Evolutionary conservation across 192 early-diverging fungal species (phyloP).

Genomic region (Coemansia sp.): DNA sequence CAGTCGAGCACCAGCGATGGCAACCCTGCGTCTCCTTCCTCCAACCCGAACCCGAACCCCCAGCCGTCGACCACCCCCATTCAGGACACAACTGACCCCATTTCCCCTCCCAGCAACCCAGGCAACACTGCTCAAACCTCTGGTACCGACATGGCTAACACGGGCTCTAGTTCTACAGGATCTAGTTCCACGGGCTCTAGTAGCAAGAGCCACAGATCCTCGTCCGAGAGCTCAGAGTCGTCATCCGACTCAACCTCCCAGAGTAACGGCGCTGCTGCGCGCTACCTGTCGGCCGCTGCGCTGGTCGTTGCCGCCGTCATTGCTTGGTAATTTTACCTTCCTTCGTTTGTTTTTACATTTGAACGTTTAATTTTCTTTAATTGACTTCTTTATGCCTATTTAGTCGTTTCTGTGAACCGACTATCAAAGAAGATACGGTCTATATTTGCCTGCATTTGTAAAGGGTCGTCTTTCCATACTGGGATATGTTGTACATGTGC

Average conservation of each 20-base stretch:
- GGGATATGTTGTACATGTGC: neutral
- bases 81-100: neutral
- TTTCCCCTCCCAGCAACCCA: neutral
- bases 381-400: neutral
- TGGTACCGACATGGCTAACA: neutral
- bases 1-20: neutral
- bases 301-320: constrained; percentile 23
- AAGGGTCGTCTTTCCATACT: neutral
- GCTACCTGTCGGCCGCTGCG: constrained; percentile 36
- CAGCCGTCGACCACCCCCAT: neutral
- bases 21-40: neutral
- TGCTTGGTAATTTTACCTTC: constrained; percentile 1
- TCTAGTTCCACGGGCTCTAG: neutral
- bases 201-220: neutral
- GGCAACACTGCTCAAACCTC: constrained; percentile 3
- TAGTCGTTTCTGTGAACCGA: neutral
- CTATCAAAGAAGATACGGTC: neutral
- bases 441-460: neutral
- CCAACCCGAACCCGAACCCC: neutral
- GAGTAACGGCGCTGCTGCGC: constrained; percentile 17
- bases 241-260: constrained; percentile 9
- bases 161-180: neutral
- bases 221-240: constrained; percentile 11
- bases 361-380: constrained; percentile 4
- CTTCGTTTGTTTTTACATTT: neutral